Evolutionary conservation across 257 asterid genomes (phyloP).

Genomic region (Galeopsis tetrahit): DNA sequence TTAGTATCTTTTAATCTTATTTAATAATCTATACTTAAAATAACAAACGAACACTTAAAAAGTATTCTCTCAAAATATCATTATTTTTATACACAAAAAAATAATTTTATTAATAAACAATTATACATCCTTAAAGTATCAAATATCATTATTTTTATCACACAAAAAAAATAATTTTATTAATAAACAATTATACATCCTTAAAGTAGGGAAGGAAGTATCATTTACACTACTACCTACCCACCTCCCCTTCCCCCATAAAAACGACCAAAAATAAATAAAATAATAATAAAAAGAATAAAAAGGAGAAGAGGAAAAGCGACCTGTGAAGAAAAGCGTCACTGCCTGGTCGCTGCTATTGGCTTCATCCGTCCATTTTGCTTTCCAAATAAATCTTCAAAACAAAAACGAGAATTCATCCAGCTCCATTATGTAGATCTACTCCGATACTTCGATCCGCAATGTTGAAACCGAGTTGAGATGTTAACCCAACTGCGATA

Average conservation of each 20-base stretch:
- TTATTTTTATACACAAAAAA: too few species aligned
- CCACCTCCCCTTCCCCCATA: neutral
- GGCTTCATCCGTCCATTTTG: slow-evolving; percentile 36
- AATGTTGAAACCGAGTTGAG: slow-evolving; percentile 34
- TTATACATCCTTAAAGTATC: too few species aligned
- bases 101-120: too few species aligned
- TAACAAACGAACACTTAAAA: too few species aligned
- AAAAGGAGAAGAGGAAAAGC: slow-evolving; percentile 14
- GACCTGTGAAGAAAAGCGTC: slow-evolving; percentile 35
- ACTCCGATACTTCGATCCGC: slow-evolving; percentile 42
- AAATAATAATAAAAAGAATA: neutral
- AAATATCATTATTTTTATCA: too few species aligned
- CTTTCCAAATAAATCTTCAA: neutral
- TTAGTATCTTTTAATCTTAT: too few species aligned
- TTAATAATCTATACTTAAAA: too few species aligned
- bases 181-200: too few species aligned
- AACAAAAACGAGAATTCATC: slow-evolving; percentile 12
- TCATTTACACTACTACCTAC: slow-evolving; percentile 3
- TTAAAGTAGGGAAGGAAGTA: too few species aligned
- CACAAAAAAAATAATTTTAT: too few species aligned
- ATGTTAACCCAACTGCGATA: slow-evolving; percentile 39
- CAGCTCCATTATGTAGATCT: slow-evolving; percentile 39
- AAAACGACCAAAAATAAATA: slow-evolving; percentile 10
- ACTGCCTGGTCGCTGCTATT: slow-evolving; percentile 37
- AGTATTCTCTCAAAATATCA: too few species aligned